Conservation (phyloP, 75 land plant species). For the Ceratopteris richardii region DNA sequence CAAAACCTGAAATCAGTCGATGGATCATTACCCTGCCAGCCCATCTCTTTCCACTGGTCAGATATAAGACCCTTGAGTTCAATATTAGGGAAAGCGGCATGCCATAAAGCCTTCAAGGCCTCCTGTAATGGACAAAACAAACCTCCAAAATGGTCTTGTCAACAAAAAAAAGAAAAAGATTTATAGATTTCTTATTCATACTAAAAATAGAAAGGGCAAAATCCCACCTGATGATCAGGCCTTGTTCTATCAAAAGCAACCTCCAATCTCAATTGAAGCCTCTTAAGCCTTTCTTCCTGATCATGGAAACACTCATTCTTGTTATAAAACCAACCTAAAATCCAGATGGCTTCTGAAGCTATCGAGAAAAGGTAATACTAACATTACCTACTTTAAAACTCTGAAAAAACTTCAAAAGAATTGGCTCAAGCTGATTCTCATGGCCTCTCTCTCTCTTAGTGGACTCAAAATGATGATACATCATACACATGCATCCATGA, state of each 20-base stretch:
- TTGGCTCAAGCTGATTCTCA: too few relatives aligned
- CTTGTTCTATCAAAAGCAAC: conserved; percentile 56
- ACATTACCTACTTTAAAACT: too few relatives aligned
- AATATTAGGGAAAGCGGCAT: conserved; percentile 54
- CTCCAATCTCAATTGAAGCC: conserved; percentile 52
- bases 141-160: background rate
- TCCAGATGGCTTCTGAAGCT: too few relatives aligned
- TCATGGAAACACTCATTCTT: too few relatives aligned
- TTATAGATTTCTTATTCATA: background rate
- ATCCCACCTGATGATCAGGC: conserved; percentile 55
- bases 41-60: conserved; percentile 99
- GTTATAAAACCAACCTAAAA: too few relatives aligned
- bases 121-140: conserved; percentile 39
- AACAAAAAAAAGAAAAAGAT: background rate
- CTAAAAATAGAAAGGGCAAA: background rate
- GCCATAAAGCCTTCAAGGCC: conserved; percentile 70
- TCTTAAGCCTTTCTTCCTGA: conserved; percentile 53
- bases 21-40: conserved; percentile 98
- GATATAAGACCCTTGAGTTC: conserved; percentile 62
- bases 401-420: too few relatives aligned
- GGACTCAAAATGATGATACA: too few relatives aligned
- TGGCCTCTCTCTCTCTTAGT: too few relatives aligned
- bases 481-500: too few relatives aligned
- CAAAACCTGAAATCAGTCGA: conserved; percentile 90
- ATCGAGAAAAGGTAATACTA: too few relatives aligned